Evolutionary conservation across 129 eudicot genomes (phyloP).

Genomic region (Tagetes erecta): DNA sequence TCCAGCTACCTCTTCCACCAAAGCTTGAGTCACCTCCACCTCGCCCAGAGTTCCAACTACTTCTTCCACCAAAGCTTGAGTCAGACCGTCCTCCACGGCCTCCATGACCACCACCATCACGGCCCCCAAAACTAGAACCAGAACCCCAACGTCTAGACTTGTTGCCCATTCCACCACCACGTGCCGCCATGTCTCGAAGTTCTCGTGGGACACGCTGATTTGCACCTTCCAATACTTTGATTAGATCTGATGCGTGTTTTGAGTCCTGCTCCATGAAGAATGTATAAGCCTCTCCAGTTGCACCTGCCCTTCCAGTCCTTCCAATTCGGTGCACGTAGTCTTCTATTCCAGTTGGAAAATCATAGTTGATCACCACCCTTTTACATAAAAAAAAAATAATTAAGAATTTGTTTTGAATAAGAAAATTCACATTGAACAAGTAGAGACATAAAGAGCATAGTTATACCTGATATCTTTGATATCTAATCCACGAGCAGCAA

Average conservation of each 20-base stretch:
- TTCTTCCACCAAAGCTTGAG: conserved; percentile 65
- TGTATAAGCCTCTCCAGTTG: conserved; percentile 87
- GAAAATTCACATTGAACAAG: background rate
- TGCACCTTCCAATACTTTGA: conserved; percentile 90
- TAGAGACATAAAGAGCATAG: background rate
- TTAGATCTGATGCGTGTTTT: conserved; percentile 82
- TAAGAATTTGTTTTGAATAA: background rate
- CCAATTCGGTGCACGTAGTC: conserved; percentile 98
- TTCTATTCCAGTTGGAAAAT: conserved; percentile 91
- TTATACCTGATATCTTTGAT: conserved; percentile 85
- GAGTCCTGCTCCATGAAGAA: conserved; percentile 76
- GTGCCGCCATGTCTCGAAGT: conserved; percentile 74
- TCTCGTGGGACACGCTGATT: conserved; percentile 81
- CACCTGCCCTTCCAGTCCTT: conserved; percentile 99
- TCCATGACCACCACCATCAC: conserved; percentile 44
- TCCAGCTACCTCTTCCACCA: conserved; percentile 62
- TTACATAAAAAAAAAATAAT: background rate
- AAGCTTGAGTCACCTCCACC: conserved; percentile 60
- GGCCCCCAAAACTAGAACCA: conserved; percentile 56
- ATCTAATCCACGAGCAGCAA: conserved; percentile 97
- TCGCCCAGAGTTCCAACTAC: conserved; percentile 43
- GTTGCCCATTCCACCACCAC: conserved; percentile 77
- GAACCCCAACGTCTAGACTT: conserved; percentile 63
- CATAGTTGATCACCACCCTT: conserved; percentile 93
- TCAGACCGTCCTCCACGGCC: conserved; percentile 57